Percentiles rank a stretch among this genome's conserved stretches.
Evolutionary conservation across 768 basidiomycete species (phyloP).

Genomic region (Candolleomyces aberdarensis): DNA sequence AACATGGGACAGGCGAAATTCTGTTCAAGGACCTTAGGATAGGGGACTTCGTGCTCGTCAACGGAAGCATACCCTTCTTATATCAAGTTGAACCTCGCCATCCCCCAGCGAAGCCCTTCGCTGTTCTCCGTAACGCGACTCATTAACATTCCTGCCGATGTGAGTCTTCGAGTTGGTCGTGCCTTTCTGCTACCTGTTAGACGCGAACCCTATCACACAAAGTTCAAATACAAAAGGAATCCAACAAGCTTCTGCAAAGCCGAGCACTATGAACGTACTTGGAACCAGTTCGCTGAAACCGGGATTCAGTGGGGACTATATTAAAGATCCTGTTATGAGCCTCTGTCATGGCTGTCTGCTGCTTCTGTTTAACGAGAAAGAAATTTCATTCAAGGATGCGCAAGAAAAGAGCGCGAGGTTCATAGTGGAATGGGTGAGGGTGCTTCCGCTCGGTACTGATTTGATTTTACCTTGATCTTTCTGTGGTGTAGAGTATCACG

Average conservation of each 20-base stretch:
- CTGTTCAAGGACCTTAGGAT: too few relatives aligned
- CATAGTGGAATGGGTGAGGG: conserved; percentile 54
- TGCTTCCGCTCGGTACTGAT: conserved; percentile 33
- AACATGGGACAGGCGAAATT: too few relatives aligned
- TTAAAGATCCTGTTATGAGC: conserved; percentile 88
- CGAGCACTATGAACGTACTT: conserved; percentile 72
- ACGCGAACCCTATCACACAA: too few relatives aligned
- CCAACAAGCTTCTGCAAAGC: conserved; percentile 70
- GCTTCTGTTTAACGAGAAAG: conserved; percentile 78
- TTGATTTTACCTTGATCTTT: conserved; percentile 23
- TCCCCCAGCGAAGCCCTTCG: too few relatives aligned
- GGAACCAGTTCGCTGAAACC: conserved; percentile 78
- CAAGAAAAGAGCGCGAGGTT: too few relatives aligned
- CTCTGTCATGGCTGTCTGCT: conserved; percentile 89
- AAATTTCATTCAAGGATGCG: conserved; percentile 68
- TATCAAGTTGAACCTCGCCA: too few relatives aligned
- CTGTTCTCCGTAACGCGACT: too few relatives aligned
- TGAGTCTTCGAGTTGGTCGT: too few relatives aligned
- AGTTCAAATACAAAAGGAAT: conserved; percentile 71
- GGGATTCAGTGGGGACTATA: conserved; percentile 62
- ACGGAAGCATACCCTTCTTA: too few relatives aligned
- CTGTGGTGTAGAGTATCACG: conserved; percentile 53
- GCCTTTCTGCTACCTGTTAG: not conserved
- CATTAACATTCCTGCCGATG: too few relatives aligned
- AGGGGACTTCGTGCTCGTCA: too few relatives aligned